phyloP scores from a whole-genome alignment of 2,329 filamentous ascomycete species.

The Penicillium crustosum region DNA sequence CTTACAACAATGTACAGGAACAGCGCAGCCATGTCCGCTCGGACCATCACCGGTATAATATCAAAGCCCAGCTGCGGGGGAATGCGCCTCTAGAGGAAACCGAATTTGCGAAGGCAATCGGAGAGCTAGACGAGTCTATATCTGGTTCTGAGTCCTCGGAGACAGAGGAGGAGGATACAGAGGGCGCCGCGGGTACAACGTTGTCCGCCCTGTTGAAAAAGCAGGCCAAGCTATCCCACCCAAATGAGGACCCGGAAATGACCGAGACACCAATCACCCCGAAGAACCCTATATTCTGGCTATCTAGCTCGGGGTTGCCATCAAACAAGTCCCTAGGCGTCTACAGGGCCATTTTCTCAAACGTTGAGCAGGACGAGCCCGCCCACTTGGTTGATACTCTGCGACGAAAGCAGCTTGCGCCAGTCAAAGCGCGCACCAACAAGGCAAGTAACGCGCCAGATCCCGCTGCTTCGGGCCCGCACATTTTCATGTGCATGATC shows the following conservation, averaged over 20 bases:
- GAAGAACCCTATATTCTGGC: constrained; percentile 80
- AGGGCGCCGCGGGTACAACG: constrained; percentile 49
- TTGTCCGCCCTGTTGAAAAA: constrained; percentile 76
- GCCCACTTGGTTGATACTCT: constrained; percentile 67
- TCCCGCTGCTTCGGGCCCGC: constrained; percentile 61
- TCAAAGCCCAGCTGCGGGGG: constrained; percentile 85
- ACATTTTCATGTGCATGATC: constrained; percentile 98
- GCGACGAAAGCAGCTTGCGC: constrained; percentile 72
- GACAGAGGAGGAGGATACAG: constrained; percentile 63
- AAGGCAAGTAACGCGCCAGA: constrained; percentile 40
- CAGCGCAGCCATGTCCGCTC: constrained; percentile 85
- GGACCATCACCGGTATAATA: constrained; percentile 89
- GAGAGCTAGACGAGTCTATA: constrained; percentile 87
- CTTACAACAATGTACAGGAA: constrained; percentile 71
- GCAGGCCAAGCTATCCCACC: constrained; percentile 68
- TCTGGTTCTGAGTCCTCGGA: constrained; percentile 71
- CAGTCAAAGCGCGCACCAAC: constrained; percentile 49
- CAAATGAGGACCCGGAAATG: constrained; percentile 48
- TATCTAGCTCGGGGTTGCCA: constrained; percentile 72
- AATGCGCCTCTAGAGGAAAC: constrained; percentile 68
- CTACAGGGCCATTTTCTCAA: constrained; percentile 78
- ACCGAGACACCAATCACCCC: constrained; percentile 54
- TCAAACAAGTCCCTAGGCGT: constrained; percentile 78
- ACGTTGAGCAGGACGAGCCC: constrained; percentile 66
- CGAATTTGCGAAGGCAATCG: constrained; percentile 85